Evolutionary conservation across 2,329 filamentous ascomycete species (phyloP).

Genomic region (Lachnellula suecica): DNA sequence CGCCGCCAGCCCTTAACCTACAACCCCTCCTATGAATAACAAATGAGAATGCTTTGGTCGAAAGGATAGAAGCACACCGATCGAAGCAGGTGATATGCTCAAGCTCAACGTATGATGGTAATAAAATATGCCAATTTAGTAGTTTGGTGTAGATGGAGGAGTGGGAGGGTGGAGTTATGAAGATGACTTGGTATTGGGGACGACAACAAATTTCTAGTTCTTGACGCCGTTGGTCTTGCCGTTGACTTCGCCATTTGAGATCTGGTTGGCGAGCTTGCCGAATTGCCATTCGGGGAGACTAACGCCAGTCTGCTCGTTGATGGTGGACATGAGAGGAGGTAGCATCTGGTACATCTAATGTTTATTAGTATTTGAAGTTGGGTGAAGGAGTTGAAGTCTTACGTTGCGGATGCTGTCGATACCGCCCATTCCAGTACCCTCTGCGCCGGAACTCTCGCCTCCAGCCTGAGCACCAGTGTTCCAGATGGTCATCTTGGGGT

Average conservation of each 20-base stretch:
- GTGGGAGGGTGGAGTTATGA: background rate
- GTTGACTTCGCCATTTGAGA: conserved; percentile 24
- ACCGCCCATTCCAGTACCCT: conserved; percentile 49
- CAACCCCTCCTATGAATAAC: background rate
- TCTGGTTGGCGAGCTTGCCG: conserved; percentile 44
- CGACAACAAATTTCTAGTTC: background rate
- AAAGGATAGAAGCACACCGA: background rate
- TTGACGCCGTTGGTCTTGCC: conserved; percentile 12
- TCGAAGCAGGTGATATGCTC: background rate
- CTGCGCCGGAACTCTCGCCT: conserved; percentile 38
- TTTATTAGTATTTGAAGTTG: too few species aligned
- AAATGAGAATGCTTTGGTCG: background rate
- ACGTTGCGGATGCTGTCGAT: conserved; percentile 70
- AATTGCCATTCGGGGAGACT: conserved; percentile 76
- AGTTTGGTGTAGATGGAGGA: too few species aligned
- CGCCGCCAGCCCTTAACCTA: background rate
- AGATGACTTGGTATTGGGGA: too few species aligned
- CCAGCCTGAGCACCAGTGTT: conserved; percentile 63
- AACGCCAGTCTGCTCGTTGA: conserved; percentile 87
- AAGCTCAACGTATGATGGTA: background rate
- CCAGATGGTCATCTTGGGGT: conserved; percentile 91
- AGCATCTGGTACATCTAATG: conserved; percentile 84
- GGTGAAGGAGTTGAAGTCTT: too few species aligned
- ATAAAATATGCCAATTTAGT: background rate
- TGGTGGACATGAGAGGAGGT: conserved; percentile 79